These are phyloP conservation scores for Jacaranda mimosifolia DNA, from an alignment of 257 asterid species.

Conservation along the genomic window DNA sequence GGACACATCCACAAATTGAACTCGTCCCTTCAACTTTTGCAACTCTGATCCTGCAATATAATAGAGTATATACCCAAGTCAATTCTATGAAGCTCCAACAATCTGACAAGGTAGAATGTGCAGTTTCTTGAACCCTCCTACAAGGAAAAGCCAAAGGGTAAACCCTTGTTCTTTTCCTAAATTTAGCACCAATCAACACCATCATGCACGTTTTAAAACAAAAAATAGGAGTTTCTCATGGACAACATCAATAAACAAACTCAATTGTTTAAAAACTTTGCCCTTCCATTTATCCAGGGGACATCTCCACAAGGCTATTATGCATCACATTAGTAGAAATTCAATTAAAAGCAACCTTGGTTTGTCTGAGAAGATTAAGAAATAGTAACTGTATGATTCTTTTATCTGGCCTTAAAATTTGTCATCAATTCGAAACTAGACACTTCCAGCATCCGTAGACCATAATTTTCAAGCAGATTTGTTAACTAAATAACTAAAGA, in stretches of 20 bases:
- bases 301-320: not conserved
- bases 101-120: slow-evolving; percentile 5
- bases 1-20: slow-evolving; percentile 72
- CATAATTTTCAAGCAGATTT: not conserved
- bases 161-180: not conserved
- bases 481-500: not conserved
- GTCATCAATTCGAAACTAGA: not conserved
- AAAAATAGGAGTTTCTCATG: not conserved
- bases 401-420: not conserved
- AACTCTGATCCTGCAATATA: slow-evolving; percentile 68
- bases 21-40: slow-evolving; percentile 72
- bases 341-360: not conserved
- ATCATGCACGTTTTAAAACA: not conserved
- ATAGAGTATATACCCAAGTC: slow-evolving; percentile 26
- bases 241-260: slow-evolving; percentile 12
- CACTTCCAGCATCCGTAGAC: slow-evolving; percentile 26
- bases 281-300: not conserved
- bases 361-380: not conserved
- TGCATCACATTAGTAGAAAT: not conserved
- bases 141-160: not conserved
- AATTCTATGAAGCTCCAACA: slow-evolving; percentile 1
- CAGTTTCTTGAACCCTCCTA: slow-evolving; percentile 26
- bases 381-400: not conserved
- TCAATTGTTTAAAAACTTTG: not conserved
- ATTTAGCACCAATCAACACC: not conserved